Evolutionary conservation across 2,329 filamentous ascomycete species (phyloP).

Genomic region (Diaporthe caulivora): DNA sequence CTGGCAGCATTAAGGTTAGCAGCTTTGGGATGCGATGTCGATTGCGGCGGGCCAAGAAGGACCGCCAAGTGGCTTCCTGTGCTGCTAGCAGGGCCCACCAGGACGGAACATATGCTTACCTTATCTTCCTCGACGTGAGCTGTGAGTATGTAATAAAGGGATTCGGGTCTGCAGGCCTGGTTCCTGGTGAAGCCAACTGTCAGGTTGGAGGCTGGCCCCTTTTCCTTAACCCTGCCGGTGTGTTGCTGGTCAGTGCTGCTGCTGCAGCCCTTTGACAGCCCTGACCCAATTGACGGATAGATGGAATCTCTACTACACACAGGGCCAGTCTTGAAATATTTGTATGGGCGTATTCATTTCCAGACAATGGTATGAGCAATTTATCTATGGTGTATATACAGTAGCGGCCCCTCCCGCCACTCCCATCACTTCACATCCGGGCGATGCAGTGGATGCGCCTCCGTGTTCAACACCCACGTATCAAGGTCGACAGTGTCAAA

Average conservation of each 20-base stretch:
- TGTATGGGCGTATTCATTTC: neutral
- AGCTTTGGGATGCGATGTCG: constrained; percentile 30
- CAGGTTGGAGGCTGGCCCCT: constrained; percentile 1
- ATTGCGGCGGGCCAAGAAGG: constrained; percentile 32
- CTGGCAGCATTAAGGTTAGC: constrained; percentile 25
- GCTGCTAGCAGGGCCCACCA: constrained; percentile 15
- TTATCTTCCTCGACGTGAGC: neutral
- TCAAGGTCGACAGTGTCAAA: constrained; percentile 71
- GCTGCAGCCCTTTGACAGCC: neutral
- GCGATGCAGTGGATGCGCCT: constrained; percentile 64
- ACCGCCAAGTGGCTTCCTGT: constrained; percentile 34
- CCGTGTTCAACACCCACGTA: constrained; percentile 71
- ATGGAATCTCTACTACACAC: too few species aligned
- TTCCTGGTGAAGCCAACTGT: constrained; percentile 14
- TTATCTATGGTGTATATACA: neutral
- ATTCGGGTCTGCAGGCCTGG: neutral
- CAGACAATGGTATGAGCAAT: neutral
- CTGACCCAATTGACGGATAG: neutral
- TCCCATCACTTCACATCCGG: constrained; percentile 38
- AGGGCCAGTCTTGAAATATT: neutral
- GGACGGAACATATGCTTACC: constrained; percentile 21
- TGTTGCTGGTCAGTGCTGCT: constrained; percentile 12
- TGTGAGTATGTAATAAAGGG: constrained; percentile 1
- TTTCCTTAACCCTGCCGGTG: constrained; percentile 2
- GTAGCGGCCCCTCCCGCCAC: neutral